Evolutionary conservation across 2,329 filamentous ascomycete genomes (phyloP).

Genomic region (Phaeoacremonium minimum): DNA sequence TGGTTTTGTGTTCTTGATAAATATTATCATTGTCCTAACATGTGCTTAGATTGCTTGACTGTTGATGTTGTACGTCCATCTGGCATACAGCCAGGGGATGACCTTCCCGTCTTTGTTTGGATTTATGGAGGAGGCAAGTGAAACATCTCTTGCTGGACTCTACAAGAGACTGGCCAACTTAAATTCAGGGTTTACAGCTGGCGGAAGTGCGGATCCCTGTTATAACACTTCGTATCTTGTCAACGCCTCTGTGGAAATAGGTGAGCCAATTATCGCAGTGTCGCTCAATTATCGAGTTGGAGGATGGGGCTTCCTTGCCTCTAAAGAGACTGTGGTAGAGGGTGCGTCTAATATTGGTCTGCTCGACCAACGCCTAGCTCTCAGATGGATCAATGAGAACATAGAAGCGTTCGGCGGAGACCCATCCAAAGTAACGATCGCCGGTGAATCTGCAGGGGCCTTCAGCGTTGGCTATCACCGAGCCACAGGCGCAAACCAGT

Average conservation of each 20-base stretch:
- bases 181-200: slow-evolving; percentile 17
- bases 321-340: slow-evolving; percentile 28
- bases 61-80: slow-evolving; percentile 49
- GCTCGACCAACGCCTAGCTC: slow-evolving; percentile 37
- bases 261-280: slow-evolving; percentile 41
- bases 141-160: no score
- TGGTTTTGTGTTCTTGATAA: no score
- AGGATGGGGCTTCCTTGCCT: slow-evolving; percentile 41
- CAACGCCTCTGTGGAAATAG: slow-evolving; percentile 33
- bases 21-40: no score
- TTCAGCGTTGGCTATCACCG: slow-evolving; percentile 30
- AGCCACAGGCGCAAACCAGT: no score
- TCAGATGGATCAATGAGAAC: slow-evolving; percentile 40
- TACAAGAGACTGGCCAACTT: no score
- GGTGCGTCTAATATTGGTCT: slow-evolving; percentile 43
- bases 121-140: slow-evolving; percentile 45
- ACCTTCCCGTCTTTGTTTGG: slow-evolving; percentile 57
- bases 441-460: slow-evolving; percentile 39
- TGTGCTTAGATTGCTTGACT: slow-evolving; percentile 51
- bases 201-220: slow-evolving; percentile 32
- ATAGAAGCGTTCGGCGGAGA: slow-evolving; percentile 36
- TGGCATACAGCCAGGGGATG: slow-evolving; percentile 30
- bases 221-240: slow-evolving; percentile 60
- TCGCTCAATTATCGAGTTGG: slow-evolving; percentile 42
- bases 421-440: slow-evolving; percentile 24